Conservation (phyloP, 2,329 filamentous ascomycete species). For the Aureobasidium zeae region DNA sequence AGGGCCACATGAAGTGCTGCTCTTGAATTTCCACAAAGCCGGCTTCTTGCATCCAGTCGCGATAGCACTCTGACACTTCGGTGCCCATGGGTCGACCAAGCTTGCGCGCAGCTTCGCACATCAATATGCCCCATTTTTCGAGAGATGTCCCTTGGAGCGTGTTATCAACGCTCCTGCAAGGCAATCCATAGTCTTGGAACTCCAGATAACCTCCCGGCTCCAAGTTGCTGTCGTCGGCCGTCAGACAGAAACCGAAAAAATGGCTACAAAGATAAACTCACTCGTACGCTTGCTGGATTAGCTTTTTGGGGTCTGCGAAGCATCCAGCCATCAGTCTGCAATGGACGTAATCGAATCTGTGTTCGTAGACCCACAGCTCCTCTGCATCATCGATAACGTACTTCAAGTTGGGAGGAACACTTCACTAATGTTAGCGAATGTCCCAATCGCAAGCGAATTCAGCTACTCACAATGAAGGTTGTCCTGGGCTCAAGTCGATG, state of each 20-base stretch:
- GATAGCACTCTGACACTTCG: constrained; percentile 32
- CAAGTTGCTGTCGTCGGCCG: constrained; percentile 29
- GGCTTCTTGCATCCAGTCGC: constrained; percentile 31
- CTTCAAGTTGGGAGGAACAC: constrained; percentile 50
- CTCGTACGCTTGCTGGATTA: constrained; percentile 42
- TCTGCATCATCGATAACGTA: constrained; percentile 57
- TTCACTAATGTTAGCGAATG: constrained; percentile 17
- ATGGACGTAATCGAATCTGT: constrained; percentile 50
- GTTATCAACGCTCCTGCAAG: constrained; percentile 31
- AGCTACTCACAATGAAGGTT: constrained; percentile 34
- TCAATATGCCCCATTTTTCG: constrained; percentile 27
- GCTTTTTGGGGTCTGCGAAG: constrained; percentile 44
- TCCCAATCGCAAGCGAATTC: too few species aligned
- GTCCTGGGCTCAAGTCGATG: constrained; percentile 42
- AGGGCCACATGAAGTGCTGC: constrained; percentile 34
- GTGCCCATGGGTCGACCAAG: constrained; percentile 35
- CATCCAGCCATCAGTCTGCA: constrained; percentile 42
- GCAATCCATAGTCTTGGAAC: constrained; percentile 40
- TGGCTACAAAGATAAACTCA: constrained; percentile 21
- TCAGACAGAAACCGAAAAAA: constrained; percentile 10
- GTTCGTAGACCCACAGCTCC: constrained; percentile 47
- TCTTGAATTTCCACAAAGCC: constrained; percentile 39
- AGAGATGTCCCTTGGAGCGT: constrained; percentile 28
- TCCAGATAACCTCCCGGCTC: constrained; percentile 45
- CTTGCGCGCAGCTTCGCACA: constrained; percentile 31